Evolutionary conservation across 2,329 filamentous ascomycete genomes (phyloP), one percentile per base, ranked within the genome.

Genomic region (Chrysosporium queenslandicum): DNA sequence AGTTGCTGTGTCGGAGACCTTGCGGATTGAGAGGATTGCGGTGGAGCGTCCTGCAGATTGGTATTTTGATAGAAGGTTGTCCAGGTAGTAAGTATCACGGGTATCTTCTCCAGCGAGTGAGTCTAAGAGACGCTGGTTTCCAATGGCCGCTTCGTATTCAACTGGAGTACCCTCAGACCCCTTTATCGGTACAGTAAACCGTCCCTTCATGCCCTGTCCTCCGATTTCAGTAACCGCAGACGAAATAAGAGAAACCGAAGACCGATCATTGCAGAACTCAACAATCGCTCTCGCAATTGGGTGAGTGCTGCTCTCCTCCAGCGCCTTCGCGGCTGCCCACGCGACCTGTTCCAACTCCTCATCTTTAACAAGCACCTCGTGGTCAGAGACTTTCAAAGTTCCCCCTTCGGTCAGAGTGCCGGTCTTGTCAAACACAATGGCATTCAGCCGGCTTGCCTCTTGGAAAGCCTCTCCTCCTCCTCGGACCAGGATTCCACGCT

Each of bases 371-470:
- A 75, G 61, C 14, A 72, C 52, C 53, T 72, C 68, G 57, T 78
- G 69, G 16, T 79, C 74, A 4, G 77, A 77, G 1, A 82, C 76
- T 41, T 70, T 71, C 21, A 80, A 73, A 42, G 78, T 75, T n/a
- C 76, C 77, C 16, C 78, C 78, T 60, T 84, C 73, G 0, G 87
- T 92, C 53, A 94, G 71, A 0, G 87, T 94, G 1, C 87, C 87
- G 0, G 87, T 94, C 74, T 94, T 92, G 74, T 94, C 87, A 64
- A 94, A 92, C 0, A 92, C 85, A 36, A 92, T 82, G 49, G 83
- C 84, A 64, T 88, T 82, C 41, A 90, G 76, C 9, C 78, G 79
- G 64, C 85, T 89, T 3, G 87, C 87, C 69, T 88, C 87, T 65
- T 91, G 86, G 63, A 92, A 91, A 0, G 87, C 87, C 64, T 90